Evolutionary conservation across 139 green algal genomes (phyloP), one percentile per base, ranked within the genome.

Genomic region (Eudorina sp.): DNA sequence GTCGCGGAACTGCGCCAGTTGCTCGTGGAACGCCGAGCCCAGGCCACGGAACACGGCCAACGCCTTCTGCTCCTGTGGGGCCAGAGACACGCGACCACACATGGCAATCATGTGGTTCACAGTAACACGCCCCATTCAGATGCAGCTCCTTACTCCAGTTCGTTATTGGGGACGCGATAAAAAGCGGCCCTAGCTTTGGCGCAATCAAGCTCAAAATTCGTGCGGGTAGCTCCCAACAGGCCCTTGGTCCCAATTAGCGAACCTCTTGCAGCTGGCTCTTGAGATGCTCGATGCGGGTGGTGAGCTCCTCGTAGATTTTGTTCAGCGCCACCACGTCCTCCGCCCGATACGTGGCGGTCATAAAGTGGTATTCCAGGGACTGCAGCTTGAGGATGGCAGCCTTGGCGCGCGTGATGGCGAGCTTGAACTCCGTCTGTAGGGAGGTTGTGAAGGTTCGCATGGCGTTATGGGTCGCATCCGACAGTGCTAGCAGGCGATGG

Each of bases 301-400:
- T 41, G 13, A 87, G 81, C 60, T 87, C 81, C 19, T 43, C 27
- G 31, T 36, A 41, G 23, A 87, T 21, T 25, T 68, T 60, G 45
- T 41, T 55, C n/a, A 87, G 81, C 31, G 81, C 81, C n/a, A 45
- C 31, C 62, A 87, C 45, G 64, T 87, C 64, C 45, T 79, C 64
- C 0, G 31, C 18, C 34, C n/a, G 41, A 36, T 87, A 87, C 13
- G 81, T 75, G 34, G 6, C 45, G 2, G 9, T 2, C 62, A 87
- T 21, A 36, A 87, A 68, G 46, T 87, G 81, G 18, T 34, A 53
- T 25, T 87, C 81, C 38, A 87, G 81, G 6, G 81, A 79, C 43
- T 87, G 81, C 45, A 87, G 62, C 64, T 87, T 87, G 34, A 78
- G 64, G 46, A 87, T 66, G 1, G 34, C 29, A 1, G 81, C 81